Conservation (phyloP, 768 basidiomycete genomes). For the Suillus fuscotomentosus region DNA sequence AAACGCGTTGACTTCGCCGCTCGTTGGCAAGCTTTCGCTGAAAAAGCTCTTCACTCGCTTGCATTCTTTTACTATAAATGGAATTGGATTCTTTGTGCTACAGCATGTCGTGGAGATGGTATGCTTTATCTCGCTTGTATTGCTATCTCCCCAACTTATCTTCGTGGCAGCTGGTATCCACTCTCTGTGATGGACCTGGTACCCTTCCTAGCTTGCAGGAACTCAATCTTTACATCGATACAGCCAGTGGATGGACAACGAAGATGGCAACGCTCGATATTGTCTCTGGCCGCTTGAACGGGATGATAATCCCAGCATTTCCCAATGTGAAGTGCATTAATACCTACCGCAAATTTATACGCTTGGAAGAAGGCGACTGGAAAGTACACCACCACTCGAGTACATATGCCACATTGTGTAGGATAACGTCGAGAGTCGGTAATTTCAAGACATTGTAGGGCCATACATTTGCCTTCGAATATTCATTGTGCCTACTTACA, state of each 20-base stretch:
- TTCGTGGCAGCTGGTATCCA: neutral
- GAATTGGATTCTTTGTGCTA: neutral
- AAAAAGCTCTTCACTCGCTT: neutral
- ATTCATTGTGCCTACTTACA: too few species aligned
- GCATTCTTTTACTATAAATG: neutral
- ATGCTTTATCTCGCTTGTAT: neutral
- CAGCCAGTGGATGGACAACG: neutral
- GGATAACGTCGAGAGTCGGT: neutral
- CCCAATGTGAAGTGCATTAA: neutral
- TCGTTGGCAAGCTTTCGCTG: neutral
- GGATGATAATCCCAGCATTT: neutral
- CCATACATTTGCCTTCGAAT: neutral
- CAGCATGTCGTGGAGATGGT: neutral
- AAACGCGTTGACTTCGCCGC: neutral
- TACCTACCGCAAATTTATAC: too few species aligned
- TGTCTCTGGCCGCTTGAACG: neutral
- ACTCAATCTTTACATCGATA: neutral
- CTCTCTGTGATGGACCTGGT: constrained; percentile 1
- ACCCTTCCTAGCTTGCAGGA: constrained; percentile 2
- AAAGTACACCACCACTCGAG: neutral
- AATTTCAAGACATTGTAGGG: neutral
- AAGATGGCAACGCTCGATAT: neutral
- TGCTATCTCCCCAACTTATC: neutral
- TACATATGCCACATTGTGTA: neutral
- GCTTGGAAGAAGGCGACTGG: neutral